Base-by-base conservation (phyloP, 164 flowering plant species). In the Umbellularia californica region DNA sequence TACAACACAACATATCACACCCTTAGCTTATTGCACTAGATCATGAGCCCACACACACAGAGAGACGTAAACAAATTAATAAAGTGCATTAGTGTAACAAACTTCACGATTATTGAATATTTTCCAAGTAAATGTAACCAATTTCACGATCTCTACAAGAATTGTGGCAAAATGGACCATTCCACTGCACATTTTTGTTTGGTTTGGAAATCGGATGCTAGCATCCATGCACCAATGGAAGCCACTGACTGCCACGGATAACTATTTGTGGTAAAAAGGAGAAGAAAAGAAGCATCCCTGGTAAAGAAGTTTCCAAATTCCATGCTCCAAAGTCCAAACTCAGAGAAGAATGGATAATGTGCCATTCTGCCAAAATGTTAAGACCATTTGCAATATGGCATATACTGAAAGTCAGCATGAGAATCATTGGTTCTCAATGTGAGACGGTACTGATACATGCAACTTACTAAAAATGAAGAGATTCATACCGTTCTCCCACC, bases 401-500 rank as follows among this genome's bases (percentile, higher is more conserved):
- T 41, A 41, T 41, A 41, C 47, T 41, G 47, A 20, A 55, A 55
- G 5, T 15, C 19, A 19, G 5, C 20, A 55, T 14, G 5, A 55
- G 60, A 1, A 15, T 55, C 60, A 55, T 55, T 55, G 7, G 60
- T 55, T 55, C 20, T 55, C 6, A 55, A 15, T 55, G 50, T 11
- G 25, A 24, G 20, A 13, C 33, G 25, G 41, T 55, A 20, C 13
- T 17, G 20, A 30, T 30, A 68, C 9, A n/a, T 24, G 47, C 15
- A 33, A 33, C 23, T 2, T 68, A 3, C 50, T 20, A 20, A 35
- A 69, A 58, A 27, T 22, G 15, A 24, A 24, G 22, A 11, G 24
- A 23, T 55, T 55, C 67, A 51, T 81, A 91, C 97, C 94, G 68
- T 90, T 86, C 28, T 78, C 79, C 99, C 99, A 95, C 99, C 95